A percentile compares a stretch with the other conserved stretches of the same genome.
Evolutionary conservation across 164 flowering plant genomes (phyloP).

Genomic region (Liriodendron chinense): DNA sequence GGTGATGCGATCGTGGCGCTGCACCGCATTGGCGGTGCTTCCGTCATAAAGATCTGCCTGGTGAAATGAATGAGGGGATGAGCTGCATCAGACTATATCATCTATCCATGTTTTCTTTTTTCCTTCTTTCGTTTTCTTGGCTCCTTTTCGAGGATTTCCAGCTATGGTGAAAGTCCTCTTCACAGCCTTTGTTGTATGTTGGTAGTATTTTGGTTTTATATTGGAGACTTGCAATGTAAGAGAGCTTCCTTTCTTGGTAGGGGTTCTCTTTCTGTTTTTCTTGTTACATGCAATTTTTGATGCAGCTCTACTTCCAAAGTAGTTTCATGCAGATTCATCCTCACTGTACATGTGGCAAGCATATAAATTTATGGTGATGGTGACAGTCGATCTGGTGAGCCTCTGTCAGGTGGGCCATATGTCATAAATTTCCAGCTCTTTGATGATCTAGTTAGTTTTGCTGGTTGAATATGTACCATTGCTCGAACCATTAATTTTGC

Average conservation of each 20-base stretch:
- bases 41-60: slow-evolving; percentile 46
- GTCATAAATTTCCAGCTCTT: no score
- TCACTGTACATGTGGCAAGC: no score
- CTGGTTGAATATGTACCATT: no score
- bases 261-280: background rate
- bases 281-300: no score
- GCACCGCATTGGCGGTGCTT: slow-evolving; percentile 45
- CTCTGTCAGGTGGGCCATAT: no score
- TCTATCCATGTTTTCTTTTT: background rate
- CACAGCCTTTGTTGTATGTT: background rate
- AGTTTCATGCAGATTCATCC: no score
- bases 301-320: no score
- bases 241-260: background rate
- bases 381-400: no score
- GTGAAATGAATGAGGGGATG: slow-evolving; percentile 27
- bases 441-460: no score
- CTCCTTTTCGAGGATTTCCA: background rate
- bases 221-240: background rate
- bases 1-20: slow-evolving; percentile 49
- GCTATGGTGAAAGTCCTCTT: background rate
- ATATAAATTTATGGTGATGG: no score
- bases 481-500: no score
- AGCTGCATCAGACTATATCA: background rate
- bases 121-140: background rate
- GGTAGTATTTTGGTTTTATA: background rate